Evolutionary conservation across 805 yeast genomes (phyloP).

Genomic region (Helenozyma rhizophorensis): DNA sequence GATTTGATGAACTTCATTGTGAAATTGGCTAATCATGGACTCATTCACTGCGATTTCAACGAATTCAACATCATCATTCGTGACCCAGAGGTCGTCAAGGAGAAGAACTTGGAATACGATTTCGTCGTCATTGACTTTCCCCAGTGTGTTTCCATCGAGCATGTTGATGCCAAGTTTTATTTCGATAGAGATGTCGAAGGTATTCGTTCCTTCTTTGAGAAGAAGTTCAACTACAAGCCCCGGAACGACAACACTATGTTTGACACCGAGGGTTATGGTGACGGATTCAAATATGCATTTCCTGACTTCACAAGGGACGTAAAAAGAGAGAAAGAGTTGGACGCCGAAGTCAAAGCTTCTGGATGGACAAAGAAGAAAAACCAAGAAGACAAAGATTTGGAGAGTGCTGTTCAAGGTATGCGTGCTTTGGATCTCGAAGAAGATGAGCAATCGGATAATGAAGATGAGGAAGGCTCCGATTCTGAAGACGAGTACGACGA

Average conservation of each 20-base stretch:
- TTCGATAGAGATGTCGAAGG: conserved; percentile 93
- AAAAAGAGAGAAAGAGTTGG: conserved; percentile 61
- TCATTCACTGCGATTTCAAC: conserved; percentile 96
- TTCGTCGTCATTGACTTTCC: conserved; percentile 97
- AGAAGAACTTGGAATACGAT: conserved; percentile 46
- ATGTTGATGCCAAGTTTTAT: conserved; percentile 79
- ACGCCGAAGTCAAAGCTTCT: conserved; percentile 86
- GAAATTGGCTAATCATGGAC: conserved; percentile 77
- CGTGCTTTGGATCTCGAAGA: conserved; percentile 38
- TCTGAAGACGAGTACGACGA: conserved; percentile 25
- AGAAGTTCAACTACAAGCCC: conserved; percentile 73
- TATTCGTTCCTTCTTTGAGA: conserved; percentile 74
- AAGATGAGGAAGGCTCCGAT: conserved; percentile 25
- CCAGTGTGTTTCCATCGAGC: conserved; percentile 92
- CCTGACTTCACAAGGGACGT: conserved; percentile 82
- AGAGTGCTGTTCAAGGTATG: conserved; percentile 69
- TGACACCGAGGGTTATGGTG: conserved; percentile 78
- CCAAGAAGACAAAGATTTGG: conserved; percentile 57
- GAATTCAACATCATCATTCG: conserved; percentile 92
- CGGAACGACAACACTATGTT: conserved; percentile 62
- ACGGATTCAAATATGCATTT: conserved; percentile 68
- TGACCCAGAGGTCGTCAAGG: conserved; percentile 48
- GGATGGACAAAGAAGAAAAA: conserved; percentile 56
- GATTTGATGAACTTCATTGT: conserved; percentile 86
- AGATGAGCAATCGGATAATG: conserved; percentile 32